Evolutionary conservation across 805 yeast species (phyloP).

Genomic region (Metschnikowia lunata): DNA sequence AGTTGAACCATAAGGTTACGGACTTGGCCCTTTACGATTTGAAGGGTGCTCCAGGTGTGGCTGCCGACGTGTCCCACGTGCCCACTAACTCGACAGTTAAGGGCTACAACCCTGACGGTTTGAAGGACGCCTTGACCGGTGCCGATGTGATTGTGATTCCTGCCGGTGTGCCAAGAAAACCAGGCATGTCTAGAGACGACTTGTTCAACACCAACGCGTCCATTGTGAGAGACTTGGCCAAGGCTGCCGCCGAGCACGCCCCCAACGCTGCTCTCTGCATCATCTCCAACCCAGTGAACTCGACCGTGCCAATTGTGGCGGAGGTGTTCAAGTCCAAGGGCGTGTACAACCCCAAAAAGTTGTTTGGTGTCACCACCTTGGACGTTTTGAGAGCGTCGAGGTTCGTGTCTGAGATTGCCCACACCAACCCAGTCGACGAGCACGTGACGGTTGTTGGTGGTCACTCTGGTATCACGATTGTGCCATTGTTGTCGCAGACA

Average conservation of each 20-base stretch:
- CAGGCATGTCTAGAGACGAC: conserved; percentile 98
- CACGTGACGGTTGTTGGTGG: conserved; percentile 90
- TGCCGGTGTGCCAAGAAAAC: conserved; percentile 98
- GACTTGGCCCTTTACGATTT: conserved; percentile 83
- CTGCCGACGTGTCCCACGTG: conserved; percentile 91
- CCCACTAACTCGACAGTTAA: conserved; percentile 86
- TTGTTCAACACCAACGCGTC: conserved; percentile 94
- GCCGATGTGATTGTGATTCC: conserved; percentile 89
- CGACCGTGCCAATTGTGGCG: conserved; percentile 94
- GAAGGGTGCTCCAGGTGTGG: conserved; percentile 93
- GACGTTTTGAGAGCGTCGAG: conserved; percentile 88
- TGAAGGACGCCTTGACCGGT: conserved; percentile 65
- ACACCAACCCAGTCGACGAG: conserved; percentile 75
- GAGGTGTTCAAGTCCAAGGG: conserved; percentile 84
- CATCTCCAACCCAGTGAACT: conserved; percentile 95
- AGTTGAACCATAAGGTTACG: conserved; percentile 84
- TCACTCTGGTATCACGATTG: conserved; percentile 95
- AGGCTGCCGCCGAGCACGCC: conserved; percentile 72
- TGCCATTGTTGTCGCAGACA: conserved; percentile 86
- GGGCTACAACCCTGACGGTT: conserved; percentile 82
- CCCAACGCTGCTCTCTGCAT: conserved; percentile 81
- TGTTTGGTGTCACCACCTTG: conserved; percentile 94
- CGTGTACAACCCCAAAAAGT: conserved; percentile 84
- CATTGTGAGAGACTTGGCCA: conserved; percentile 88
- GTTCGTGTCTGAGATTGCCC: conserved; percentile 64